Conservation (phyloP, 2,329 filamentous ascomycete species). For the Hymenoscyphus scutula region DNA sequence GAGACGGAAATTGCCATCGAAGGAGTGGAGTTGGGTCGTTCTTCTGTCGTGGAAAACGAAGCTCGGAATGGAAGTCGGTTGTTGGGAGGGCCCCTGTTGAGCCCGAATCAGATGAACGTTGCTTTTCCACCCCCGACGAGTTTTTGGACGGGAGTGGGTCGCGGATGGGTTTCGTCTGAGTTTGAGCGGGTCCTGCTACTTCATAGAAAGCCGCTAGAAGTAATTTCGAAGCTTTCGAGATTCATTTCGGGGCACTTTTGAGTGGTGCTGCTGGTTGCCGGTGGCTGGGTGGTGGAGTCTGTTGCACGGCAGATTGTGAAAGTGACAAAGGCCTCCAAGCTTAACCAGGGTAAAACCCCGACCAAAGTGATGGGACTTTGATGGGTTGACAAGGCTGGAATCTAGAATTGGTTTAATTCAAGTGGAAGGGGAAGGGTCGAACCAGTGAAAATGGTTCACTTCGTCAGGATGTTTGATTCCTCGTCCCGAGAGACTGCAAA, state of each 20-base stretch:
- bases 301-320: slow-evolving; percentile 10
- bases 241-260: slow-evolving; percentile 5
- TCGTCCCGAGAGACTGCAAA: background rate
- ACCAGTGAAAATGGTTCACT: background rate
- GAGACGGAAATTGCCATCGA: slow-evolving; percentile 15
- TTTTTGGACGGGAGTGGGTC: slow-evolving; percentile 1
- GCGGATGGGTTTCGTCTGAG: background rate
- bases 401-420: background rate
- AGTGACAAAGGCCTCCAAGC: background rate
- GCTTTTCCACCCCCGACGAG: slow-evolving; percentile 3
- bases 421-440: background rate
- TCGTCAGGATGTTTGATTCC: background rate
- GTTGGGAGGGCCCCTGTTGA: slow-evolving; percentile 2
- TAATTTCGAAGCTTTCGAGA: background rate
- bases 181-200: slow-evolving; percentile 1
- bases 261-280: slow-evolving; percentile 5
- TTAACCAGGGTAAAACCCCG: background rate
- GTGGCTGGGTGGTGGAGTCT: slow-evolving; percentile 6
- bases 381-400: background rate
- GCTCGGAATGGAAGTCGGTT: slow-evolving; percentile 13
- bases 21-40: background rate
- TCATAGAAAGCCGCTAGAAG: slow-evolving; percentile 6
- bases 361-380: background rate
- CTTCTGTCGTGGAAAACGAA: background rate
- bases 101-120: slow-evolving; percentile 13